These are phyloP conservation scores for Fomitopsis betulina DNA, from an alignment of 1,284 basidiomycete species.

Conservation along the genomic window DNA sequence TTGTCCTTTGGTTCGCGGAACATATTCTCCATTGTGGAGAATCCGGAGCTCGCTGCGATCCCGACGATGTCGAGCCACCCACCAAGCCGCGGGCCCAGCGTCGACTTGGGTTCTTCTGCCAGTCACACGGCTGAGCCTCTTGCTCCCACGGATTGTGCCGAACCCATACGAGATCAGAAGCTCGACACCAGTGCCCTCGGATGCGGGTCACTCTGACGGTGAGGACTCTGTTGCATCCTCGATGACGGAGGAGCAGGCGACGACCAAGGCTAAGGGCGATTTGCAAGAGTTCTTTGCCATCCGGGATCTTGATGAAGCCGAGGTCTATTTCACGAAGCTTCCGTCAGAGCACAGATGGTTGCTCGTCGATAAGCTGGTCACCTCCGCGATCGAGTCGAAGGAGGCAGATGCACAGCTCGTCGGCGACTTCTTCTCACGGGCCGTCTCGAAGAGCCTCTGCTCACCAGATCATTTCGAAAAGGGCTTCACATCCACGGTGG, in stretches of 20 bases:
- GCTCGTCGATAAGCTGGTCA: slow-evolving; percentile 74
- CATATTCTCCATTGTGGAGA: slow-evolving; percentile 81
- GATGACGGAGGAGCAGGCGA: slow-evolving; percentile 70
- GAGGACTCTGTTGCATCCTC: slow-evolving; percentile 35
- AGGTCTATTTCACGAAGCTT: slow-evolving; percentile 76
- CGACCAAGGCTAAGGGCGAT: slow-evolving; percentile 70
- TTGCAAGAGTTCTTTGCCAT: slow-evolving; percentile 28
- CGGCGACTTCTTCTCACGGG: slow-evolving; percentile 59
- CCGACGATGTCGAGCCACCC: slow-evolving; percentile 45
- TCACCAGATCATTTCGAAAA: slow-evolving; percentile 51
- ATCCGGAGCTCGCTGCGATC: slow-evolving; percentile 40
- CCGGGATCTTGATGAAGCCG: slow-evolving; percentile 81
- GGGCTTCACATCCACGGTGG: slow-evolving; percentile 63
- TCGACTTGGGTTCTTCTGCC: slow-evolving; percentile 36
- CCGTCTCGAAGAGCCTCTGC: slow-evolving; percentile 50
- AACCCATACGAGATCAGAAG: slow-evolving; percentile 36
- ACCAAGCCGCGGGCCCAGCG: slow-evolving; percentile 46
- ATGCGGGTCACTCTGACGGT: slow-evolving; percentile 45
- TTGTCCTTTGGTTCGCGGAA: slow-evolving; percentile 80
- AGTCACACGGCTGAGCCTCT: slow-evolving; percentile 32
- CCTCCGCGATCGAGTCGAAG: slow-evolving; percentile 76
- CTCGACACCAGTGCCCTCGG: slow-evolving; percentile 40
- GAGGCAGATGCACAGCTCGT: slow-evolving; percentile 81
- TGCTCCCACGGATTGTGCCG: slow-evolving; percentile 52
- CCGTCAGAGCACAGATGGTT: slow-evolving; percentile 57